Evolutionary conservation across 2,329 filamentous ascomycete species (phyloP), one percentile per base, ranked within the genome.

Genomic region (Pleomassaria siparia): DNA sequence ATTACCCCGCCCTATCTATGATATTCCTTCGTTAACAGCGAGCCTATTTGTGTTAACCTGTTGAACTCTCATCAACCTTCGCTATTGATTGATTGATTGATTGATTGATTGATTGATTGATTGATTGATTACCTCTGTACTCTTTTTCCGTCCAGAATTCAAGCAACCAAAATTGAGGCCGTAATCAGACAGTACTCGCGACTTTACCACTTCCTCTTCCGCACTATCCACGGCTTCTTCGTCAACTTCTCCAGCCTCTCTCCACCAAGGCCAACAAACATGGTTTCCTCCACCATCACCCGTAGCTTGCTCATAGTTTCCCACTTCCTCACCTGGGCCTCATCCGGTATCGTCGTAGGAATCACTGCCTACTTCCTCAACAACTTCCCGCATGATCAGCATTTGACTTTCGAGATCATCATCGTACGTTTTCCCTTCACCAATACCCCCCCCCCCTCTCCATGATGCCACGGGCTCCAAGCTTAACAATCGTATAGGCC

Each of bases 291-390:
- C 24, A 40, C 24, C 18, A 36, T 32, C n/a, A 20, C 42, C 11
- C 42, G 47, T 16, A 18, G 41, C 42, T n/a, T 45, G 22, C 42
- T 58, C 43, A 40, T 36, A 1, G 39, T 11, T n/a, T 50, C 40
- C 43, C 55, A 60, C 36, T 50, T 59, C 39, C 24, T 75, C 43
- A 66, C 71, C 51, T 75, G 72, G 71, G 51, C 51, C 32, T 70
- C 65, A 42, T 65, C 72, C 4, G 66, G 66, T 42, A 74, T 75
- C 47, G 71, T 74, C 10, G 65, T 74, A 58, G 72, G 72, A 33
- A 66, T 74, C 40, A 67, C 66, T 1, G 69, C 66, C 11, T 72
- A 68, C 56, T 73, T 74, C 51, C 63, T 75, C 49, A 43, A 66
- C 21, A 56, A 60, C 24, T 67, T 62, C 20, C 54, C 54, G 15